Evolutionary conservation across 2,329 filamentous ascomycete genomes (phyloP).

Genomic region (Penicillium vulpinum): DNA sequence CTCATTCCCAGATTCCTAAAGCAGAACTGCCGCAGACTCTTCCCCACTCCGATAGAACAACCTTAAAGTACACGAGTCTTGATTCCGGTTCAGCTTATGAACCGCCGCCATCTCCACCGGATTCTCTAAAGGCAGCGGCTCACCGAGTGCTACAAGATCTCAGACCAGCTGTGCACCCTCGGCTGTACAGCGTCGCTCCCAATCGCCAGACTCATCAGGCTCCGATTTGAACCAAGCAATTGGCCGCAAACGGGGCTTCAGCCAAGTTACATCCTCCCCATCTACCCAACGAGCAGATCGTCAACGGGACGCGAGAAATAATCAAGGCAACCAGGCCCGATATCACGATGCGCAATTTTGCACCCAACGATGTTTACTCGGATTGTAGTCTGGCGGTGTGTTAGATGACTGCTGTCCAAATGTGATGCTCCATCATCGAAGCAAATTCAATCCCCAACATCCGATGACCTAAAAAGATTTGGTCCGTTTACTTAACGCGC

Average conservation of each 20-base stretch:
- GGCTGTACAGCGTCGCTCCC: not conserved
- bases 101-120: conserved; percentile 17
- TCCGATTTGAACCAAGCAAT: conserved; percentile 16
- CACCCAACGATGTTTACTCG: conserved; percentile 29
- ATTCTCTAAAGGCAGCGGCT: conserved; percentile 1
- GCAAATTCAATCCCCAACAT: conserved; percentile 8
- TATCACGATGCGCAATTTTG: conserved; percentile 12
- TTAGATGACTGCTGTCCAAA: conserved; percentile 30
- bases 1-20: conserved; percentile 17
- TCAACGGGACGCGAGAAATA: not conserved
- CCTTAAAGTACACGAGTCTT: conserved; percentile 9
- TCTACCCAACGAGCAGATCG: not conserved
- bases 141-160: conserved; percentile 17
- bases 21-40: conserved; percentile 12
- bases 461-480: conserved; percentile 15
- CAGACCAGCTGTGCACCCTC: conserved; percentile 16
- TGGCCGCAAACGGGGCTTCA: conserved; percentile 25
- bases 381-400: conserved; percentile 18
- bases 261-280: conserved; percentile 25
- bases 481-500: conserved; percentile 22
- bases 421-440: conserved; percentile 13
- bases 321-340: not conserved
- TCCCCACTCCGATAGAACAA: conserved; percentile 12
- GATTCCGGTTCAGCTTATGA: conserved; percentile 16
- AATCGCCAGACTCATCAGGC: conserved; percentile 12